Evolutionary conservation across 2,329 filamentous ascomycete genomes (phyloP).

Genomic region (Nannizziopsis barbatae): DNA sequence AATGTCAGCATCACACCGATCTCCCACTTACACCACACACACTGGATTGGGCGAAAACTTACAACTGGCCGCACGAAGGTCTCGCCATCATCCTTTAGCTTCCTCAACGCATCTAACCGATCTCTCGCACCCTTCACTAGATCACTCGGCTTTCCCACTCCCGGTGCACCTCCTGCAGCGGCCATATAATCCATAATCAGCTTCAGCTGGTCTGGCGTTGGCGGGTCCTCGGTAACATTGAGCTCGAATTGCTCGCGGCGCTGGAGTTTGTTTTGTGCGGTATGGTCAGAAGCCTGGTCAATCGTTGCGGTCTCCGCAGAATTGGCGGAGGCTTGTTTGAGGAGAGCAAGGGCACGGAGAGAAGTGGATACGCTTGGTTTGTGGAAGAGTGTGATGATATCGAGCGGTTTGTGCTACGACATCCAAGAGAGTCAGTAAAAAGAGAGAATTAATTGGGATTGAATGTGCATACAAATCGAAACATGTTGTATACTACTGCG

Average conservation of each 20-base stretch:
- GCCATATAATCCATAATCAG: constrained; percentile 78
- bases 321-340: constrained; percentile 68
- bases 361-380: constrained; percentile 64
- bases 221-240: constrained; percentile 66
- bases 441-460: background rate
- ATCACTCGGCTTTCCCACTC: constrained; percentile 51
- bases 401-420: constrained; percentile 60
- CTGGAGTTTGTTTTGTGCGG: constrained; percentile 45
- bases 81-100: constrained; percentile 57
- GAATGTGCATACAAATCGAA: constrained; percentile 8
- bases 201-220: constrained; percentile 70
- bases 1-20: constrained; percentile 1
- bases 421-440: background rate
- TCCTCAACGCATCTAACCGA: constrained; percentile 66
- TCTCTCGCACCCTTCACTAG: constrained; percentile 64
- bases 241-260: constrained; percentile 65
- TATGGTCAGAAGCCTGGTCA: constrained; percentile 57
- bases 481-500: constrained; percentile 7
- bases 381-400: constrained; percentile 95
- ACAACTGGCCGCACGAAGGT: constrained; percentile 67
- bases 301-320: constrained; percentile 57
- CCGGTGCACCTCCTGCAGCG: constrained; percentile 50
- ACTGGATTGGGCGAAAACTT: constrained; percentile 28
- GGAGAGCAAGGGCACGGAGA: constrained; percentile 57
- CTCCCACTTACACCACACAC: constrained; percentile 1